phyloP scores from a whole-genome alignment of 306 rosid genomes.

The Aeschynomene evenia region DNA sequence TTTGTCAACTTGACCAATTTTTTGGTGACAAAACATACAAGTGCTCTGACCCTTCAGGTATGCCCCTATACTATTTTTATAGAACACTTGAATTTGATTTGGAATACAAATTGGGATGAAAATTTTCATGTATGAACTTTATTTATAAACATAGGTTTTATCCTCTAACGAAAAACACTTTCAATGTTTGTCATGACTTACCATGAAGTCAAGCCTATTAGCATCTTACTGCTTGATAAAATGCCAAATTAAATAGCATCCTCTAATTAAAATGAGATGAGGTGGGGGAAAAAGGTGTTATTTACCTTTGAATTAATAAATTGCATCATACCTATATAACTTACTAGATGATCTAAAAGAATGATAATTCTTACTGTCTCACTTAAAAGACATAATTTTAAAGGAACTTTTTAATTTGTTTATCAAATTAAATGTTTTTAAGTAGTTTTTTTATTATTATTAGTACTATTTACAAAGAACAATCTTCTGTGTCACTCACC shows the following conservation, averaged over 20 bases:
- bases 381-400: neutral
- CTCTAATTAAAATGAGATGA: neutral
- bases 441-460: neutral
- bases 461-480: neutral
- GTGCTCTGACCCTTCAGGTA: conserved; percentile 35
- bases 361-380: neutral
- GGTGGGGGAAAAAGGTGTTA: too few species aligned
- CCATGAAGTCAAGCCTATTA: neutral
- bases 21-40: conserved; percentile 33
- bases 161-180: too few species aligned
- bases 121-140: too few species aligned
- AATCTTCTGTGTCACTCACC: neutral
- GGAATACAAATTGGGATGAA: too few species aligned
- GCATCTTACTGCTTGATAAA: neutral
- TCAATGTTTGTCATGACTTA: neutral
- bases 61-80: neutral
- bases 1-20: conserved; percentile 32
- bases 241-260: neutral
- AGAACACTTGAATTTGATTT: too few species aligned
- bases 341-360: too few species aligned
- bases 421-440: neutral
- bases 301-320: neutral
- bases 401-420: neutral
- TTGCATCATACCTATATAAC: neutral
- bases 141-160: too few species aligned